A percentile compares a stretch with the other conserved stretches of the same genome.
phyloP scores from a whole-genome alignment of 805 yeast genomes.

The Candida loeiensis region DNA sequence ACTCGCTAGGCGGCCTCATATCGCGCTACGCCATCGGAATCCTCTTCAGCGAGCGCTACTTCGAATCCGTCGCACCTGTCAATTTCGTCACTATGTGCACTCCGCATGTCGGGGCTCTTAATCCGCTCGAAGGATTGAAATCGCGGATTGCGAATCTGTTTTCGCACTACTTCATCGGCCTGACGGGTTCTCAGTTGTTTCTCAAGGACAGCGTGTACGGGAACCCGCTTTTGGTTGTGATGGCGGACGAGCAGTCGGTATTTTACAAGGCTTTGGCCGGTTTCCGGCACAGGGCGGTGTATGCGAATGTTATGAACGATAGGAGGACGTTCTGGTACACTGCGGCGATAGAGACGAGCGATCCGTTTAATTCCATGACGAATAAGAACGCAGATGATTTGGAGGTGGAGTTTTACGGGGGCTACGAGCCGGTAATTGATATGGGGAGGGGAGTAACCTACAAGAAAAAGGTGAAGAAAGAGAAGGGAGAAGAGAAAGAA shows the following conservation, averaged over 20 bases:
- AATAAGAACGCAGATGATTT: conserved; percentile 36
- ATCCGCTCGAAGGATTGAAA: conserved; percentile 33
- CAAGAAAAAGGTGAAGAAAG: neutral
- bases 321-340: conserved; percentile 83
- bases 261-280: conserved; percentile 53
- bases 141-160: conserved; percentile 56
- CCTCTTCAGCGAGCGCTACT: conserved; percentile 49
- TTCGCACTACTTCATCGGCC: conserved; percentile 65
- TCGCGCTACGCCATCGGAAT: conserved; percentile 79
- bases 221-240: conserved; percentile 56
- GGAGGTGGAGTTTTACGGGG: conserved; percentile 42
- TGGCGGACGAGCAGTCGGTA: conserved; percentile 61
- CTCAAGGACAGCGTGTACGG: conserved; percentile 38
- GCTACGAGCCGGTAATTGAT: conserved; percentile 60
- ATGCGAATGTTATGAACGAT: conserved; percentile 78
- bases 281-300: conserved; percentile 55
- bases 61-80: conserved; percentile 53
- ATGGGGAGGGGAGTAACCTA: conserved; percentile 39
- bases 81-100: conserved; percentile 49
- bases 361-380: conserved; percentile 56
- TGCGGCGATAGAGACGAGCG: conserved; percentile 60
- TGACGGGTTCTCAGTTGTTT: conserved; percentile 73
- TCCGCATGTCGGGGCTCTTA: conserved; percentile 68
- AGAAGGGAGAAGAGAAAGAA: neutral
- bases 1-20: conserved; percentile 85